Evolutionary conservation across 2,329 filamentous ascomycete species (phyloP).

Genomic region (Pseudogymnoascus sp.): DNA sequence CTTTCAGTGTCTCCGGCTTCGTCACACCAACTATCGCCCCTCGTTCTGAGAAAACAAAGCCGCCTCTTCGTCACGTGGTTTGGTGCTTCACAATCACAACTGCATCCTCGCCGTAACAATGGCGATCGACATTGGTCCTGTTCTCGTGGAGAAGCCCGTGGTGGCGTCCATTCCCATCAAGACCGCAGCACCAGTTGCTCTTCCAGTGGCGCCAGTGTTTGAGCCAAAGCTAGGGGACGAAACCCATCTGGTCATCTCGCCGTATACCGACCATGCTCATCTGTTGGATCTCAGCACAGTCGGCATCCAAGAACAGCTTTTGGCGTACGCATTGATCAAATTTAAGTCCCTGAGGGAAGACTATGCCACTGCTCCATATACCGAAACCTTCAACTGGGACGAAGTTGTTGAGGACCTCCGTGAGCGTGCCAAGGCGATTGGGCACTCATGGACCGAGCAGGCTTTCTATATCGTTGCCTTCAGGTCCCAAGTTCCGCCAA

Average conservation of each 20-base stretch:
- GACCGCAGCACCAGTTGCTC: not conserved
- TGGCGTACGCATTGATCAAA: conserved; percentile 61
- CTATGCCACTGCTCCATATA: conserved; percentile 70
- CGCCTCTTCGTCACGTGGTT: not conserved
- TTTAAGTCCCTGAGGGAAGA: conserved; percentile 55
- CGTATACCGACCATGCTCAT: conserved; percentile 63
- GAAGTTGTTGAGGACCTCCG: conserved; percentile 51
- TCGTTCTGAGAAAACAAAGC: not conserved
- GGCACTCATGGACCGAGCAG: conserved; percentile 48
- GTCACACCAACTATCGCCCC: not conserved
- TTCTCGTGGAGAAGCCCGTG: conserved; percentile 2
- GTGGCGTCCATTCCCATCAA: not conserved
- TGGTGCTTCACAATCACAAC: not conserved
- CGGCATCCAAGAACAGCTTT: conserved; percentile 54
- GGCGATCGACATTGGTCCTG: not conserved
- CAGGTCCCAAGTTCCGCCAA: conserved; percentile 60
- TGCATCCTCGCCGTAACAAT: not conserved
- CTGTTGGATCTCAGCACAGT: conserved; percentile 64
- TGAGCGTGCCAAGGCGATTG: conserved; percentile 38
- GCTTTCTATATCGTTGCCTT: conserved; percentile 82
- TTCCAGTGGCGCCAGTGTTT: not conserved
- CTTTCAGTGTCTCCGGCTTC: not conserved
- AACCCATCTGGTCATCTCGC: conserved; percentile 56
- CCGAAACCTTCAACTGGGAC: conserved; percentile 68
- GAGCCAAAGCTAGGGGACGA: conserved; percentile 10